Conservation (phyloP, 2,329 filamentous ascomycete species). For the Blastomyces gilchristii region DNA sequence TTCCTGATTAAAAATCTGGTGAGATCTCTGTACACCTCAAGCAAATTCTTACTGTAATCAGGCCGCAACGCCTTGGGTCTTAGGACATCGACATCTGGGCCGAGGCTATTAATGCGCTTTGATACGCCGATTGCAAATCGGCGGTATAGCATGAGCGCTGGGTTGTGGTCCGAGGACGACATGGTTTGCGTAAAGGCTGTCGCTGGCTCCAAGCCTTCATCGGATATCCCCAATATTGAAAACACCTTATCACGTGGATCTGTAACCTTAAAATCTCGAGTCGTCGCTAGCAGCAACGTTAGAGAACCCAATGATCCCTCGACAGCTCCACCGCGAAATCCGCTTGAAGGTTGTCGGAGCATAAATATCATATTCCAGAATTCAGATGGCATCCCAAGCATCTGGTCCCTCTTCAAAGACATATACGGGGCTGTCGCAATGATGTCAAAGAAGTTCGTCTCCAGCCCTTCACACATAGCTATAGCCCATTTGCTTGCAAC, state of each 20-base stretch:
- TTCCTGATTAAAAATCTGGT: slow-evolving; percentile 6
- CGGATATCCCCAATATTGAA: slow-evolving; percentile 7
- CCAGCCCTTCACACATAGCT: slow-evolving; percentile 8
- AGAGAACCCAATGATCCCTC: slow-evolving; percentile 6
- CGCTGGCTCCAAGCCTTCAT: slow-evolving; percentile 7
- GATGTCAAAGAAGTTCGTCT: slow-evolving; percentile 11
- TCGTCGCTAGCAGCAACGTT: slow-evolving; percentile 1
- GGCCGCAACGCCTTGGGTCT: slow-evolving; percentile 1
- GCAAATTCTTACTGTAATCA: slow-evolving; percentile 2
- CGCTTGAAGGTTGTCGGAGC: not conserved
- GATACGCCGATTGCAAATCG: not conserved
- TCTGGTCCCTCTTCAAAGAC: not conserved
- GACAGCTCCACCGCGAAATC: not conserved
- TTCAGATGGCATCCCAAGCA: slow-evolving; percentile 2
- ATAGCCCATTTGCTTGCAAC: slow-evolving; percentile 15
- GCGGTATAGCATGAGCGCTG: not conserved
- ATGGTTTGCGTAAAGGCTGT: slow-evolving; percentile 4
- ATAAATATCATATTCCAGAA: slow-evolving; percentile 6
- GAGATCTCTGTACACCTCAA: slow-evolving; percentile 7
- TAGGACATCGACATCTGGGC: slow-evolving; percentile 5
- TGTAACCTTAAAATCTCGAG: slow-evolving; percentile 9
- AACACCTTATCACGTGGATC: slow-evolving; percentile 10
- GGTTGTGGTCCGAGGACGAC: not conserved
- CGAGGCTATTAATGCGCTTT: slow-evolving; percentile 6
- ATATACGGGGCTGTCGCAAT: not conserved